Conservation (phyloP, 108 stramenopile species). For the Cyclotella baltica region DNA sequence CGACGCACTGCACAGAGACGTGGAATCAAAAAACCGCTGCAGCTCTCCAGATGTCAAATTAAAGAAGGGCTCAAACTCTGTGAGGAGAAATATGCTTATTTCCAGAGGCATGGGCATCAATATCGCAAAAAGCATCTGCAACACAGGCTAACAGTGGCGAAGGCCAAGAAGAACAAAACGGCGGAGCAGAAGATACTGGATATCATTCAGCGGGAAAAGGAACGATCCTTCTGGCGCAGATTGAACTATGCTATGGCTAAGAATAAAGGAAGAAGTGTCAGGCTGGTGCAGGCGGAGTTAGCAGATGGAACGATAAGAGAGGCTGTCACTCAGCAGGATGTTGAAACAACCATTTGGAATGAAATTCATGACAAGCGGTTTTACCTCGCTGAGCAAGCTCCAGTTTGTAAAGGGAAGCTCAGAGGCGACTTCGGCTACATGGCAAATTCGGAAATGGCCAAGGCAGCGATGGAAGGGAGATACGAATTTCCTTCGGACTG, state of each 20-base stretch:
- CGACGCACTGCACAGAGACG: neutral
- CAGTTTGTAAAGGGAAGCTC: neutral
- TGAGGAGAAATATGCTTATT: neutral
- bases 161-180: neutral
- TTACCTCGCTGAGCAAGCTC: neutral
- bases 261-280: neutral
- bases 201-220: neutral
- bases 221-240: neutral
- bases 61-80: neutral
- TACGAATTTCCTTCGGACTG: neutral
- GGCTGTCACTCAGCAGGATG: neutral
- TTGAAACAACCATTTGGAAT: neutral
- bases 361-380: conserved; percentile 7
- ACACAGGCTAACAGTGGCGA: neutral
- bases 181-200: conserved; percentile 9
- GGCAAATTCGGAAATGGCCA: neutral
- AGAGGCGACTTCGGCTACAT: conserved; percentile 4
- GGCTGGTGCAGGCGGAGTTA: neutral
- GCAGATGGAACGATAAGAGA: neutral
- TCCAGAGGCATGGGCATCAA: neutral
- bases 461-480: neutral
- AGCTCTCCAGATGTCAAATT: neutral
- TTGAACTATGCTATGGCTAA: neutral
- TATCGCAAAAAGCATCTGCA: neutral
- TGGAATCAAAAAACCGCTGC: neutral